Percentiles rank a stretch among this genome's conserved stretches.
These are phyloP conservation scores for Rosa chinensis DNA, from an alignment of 306 rosid species.

Conservation along the genomic window DNA sequence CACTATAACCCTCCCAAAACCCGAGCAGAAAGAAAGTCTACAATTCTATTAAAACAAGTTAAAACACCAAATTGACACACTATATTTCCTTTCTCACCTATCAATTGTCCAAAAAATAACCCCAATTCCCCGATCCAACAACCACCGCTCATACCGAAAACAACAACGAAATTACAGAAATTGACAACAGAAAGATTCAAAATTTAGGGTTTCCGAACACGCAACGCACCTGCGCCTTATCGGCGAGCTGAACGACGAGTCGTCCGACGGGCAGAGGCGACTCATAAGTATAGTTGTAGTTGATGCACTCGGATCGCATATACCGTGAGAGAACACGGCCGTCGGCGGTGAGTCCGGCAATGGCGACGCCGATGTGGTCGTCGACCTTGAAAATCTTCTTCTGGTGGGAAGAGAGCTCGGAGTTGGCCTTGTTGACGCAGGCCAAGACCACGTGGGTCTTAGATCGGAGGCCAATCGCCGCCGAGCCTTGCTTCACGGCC, in stretches of 20 bases:
- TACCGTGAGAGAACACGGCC: conserved; percentile 94
- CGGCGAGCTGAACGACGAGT: conserved; percentile 95
- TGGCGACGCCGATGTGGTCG: conserved; percentile 96
- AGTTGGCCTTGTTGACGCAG: conserved; percentile 86
- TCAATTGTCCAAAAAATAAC: neutral
- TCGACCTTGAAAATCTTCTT: conserved; percentile 99
- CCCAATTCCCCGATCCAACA: conserved; percentile 26
- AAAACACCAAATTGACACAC: neutral
- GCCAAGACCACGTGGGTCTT: conserved; percentile 88
- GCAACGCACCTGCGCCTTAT: conserved; percentile 82
- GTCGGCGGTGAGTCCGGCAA: conserved; percentile 93
- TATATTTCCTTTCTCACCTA: neutral
- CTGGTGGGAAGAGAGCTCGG: conserved; percentile 94
- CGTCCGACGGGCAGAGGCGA: conserved; percentile 92
- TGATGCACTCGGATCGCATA: conserved; percentile 89
- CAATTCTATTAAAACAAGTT: neutral
- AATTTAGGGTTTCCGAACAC: conserved; percentile 23
- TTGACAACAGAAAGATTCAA: neutral
- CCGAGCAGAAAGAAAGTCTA: neutral
- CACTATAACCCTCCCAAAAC: neutral
- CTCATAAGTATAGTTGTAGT: conserved; percentile 82
- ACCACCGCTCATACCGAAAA: neutral
- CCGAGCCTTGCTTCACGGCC: conserved; percentile 96
- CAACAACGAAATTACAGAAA: neutral
- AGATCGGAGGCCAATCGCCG: conserved; percentile 97